These are phyloP conservation scores for Decorospora gaudefroyi DNA, from an alignment of 2,329 filamentous ascomycete species.

Conservation along the genomic window DNA sequence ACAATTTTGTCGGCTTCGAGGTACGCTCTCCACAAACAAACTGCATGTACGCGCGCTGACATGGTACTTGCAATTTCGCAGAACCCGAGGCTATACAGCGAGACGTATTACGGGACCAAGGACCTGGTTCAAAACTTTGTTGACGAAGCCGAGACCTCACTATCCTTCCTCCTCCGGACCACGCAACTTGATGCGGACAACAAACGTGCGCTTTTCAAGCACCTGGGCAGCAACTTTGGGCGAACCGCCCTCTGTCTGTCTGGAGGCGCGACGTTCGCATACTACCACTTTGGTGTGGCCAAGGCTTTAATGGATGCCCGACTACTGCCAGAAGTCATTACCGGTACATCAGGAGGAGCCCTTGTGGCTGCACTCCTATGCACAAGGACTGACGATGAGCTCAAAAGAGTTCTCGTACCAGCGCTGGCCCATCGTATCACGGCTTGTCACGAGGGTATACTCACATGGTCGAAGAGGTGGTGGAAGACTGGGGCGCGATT, in stretches of 20 bases:
- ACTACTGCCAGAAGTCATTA: conserved; percentile 89
- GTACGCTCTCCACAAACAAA: too few relatives aligned
- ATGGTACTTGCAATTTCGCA: too few relatives aligned
- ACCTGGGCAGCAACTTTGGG: conserved; percentile 87
- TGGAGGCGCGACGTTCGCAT: conserved; percentile 91
- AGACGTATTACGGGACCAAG: conserved; percentile 98
- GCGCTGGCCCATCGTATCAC: conserved; percentile 83
- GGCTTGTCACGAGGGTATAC: conserved; percentile 78
- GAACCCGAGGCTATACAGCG: conserved; percentile 91
- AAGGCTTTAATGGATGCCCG: conserved; percentile 86
- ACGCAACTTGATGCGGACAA: conserved; percentile 69
- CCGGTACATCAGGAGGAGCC: conserved; percentile 92
- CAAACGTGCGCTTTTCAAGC: conserved; percentile 83
- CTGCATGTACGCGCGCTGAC: too few relatives aligned
- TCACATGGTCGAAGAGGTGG: conserved; percentile 80
- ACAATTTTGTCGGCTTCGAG: conserved; percentile 96
- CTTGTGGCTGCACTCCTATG: conserved; percentile 84
- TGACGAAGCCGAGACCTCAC: conserved; percentile 74
- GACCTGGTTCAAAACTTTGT: conserved; percentile 87
- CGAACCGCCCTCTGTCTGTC: conserved; percentile 91
- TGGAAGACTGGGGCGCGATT: conserved; percentile 92
- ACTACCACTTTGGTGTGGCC: conserved; percentile 93
- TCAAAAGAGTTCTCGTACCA: conserved; percentile 82
- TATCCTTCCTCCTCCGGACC: conserved; percentile 71
- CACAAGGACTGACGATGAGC: conserved; percentile 88